These are phyloP conservation scores for Wickerhamomyces subpelliculosus DNA, from an alignment of 805 yeast genomes.

Conservation along the genomic window DNA sequence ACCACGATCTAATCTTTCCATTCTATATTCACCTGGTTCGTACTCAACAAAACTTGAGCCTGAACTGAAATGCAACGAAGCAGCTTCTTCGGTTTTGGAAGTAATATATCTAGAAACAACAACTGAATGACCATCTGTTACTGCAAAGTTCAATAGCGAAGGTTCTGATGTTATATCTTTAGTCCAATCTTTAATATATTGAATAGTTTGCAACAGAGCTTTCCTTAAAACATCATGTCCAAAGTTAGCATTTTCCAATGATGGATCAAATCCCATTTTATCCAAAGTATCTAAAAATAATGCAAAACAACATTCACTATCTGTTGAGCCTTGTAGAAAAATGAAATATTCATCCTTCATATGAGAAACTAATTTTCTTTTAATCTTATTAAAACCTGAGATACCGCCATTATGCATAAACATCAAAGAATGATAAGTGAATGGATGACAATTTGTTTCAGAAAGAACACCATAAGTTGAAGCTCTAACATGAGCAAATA, in stretches of 20 bases:
- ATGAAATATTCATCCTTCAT: slow-evolving; percentile 76
- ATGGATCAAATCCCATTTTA: slow-evolving; percentile 71
- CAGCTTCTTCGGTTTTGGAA: slow-evolving; percentile 89
- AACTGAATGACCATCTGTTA: slow-evolving; percentile 84
- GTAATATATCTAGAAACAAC: slow-evolving; percentile 86
- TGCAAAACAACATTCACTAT: slow-evolving; percentile 93
- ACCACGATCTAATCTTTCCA: slow-evolving; percentile 89
- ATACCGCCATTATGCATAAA: slow-evolving; percentile 98
- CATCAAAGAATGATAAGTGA: slow-evolving; percentile 77
- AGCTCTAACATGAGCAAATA: slow-evolving; percentile 95
- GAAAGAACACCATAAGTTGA: slow-evolving; percentile 91
- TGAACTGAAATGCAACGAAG: slow-evolving; percentile 88
- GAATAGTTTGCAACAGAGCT: slow-evolving; percentile 71
- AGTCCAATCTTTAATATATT: slow-evolving; percentile 74
- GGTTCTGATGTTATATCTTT: slow-evolving; percentile 62
- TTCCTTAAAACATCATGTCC: slow-evolving; percentile 53
- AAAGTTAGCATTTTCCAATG: slow-evolving; percentile 34
- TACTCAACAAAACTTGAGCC: slow-evolving; percentile 89
- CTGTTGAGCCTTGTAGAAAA: slow-evolving; percentile 87
- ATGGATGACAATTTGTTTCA: slow-evolving; percentile 97
- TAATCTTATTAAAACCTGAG: slow-evolving; percentile 63
- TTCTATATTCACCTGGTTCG: slow-evolving; percentile 84
- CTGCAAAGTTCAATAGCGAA: slow-evolving; percentile 85
- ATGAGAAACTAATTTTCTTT: slow-evolving; percentile 63
- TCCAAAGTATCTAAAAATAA: slow-evolving; percentile 70